Percentiles rank a stretch among this genome's conserved stretches.
These are phyloP conservation scores for Yamadazyma olivae DNA, from an alignment of 805 yeast genomes.

Conservation along the genomic window DNA sequence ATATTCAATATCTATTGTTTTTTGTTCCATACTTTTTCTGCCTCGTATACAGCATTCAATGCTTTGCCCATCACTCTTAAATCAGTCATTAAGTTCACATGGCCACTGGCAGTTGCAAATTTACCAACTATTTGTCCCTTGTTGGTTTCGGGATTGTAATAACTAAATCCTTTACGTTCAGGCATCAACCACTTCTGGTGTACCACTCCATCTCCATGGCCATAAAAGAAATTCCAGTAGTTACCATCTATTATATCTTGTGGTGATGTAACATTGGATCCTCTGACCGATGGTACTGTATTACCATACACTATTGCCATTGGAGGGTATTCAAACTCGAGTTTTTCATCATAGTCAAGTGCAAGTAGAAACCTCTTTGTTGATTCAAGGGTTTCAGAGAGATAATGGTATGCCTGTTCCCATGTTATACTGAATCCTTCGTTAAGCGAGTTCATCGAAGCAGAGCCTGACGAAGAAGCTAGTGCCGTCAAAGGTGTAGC, in stretches of 20 bases:
- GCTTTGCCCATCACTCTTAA: conserved; percentile 70
- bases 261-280: conserved; percentile 60
- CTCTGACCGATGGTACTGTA: conserved; percentile 80
- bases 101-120: conserved; percentile 65
- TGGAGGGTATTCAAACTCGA: conserved; percentile 66
- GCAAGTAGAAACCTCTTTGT: conserved; percentile 58
- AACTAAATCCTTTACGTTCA: conserved; percentile 57
- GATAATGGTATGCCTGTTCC: conserved; percentile 62
- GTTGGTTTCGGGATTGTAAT: conserved; percentile 26
- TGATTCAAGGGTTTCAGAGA: conserved; percentile 55
- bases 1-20: too few relatives aligned
- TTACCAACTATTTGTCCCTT: conserved; percentile 61
- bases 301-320: conserved; percentile 79
- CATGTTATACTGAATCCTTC: conserved; percentile 31
- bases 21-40: conserved; percentile 43
- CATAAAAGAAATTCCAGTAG: conserved; percentile 75
- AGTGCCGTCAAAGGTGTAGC: not conserved
- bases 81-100: conserved; percentile 78
- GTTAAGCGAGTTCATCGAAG: not conserved
- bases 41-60: conserved; percentile 56
- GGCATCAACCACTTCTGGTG: conserved; percentile 84
- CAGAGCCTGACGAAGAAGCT: not conserved
- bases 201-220: conserved; percentile 93
- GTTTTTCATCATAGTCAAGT: conserved; percentile 49
- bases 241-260: conserved; percentile 68